These are phyloP conservation scores for Lichtheimia ramosa DNA, from an alignment of 371 early-diverging fungal species.

Conservation along the genomic window DNA sequence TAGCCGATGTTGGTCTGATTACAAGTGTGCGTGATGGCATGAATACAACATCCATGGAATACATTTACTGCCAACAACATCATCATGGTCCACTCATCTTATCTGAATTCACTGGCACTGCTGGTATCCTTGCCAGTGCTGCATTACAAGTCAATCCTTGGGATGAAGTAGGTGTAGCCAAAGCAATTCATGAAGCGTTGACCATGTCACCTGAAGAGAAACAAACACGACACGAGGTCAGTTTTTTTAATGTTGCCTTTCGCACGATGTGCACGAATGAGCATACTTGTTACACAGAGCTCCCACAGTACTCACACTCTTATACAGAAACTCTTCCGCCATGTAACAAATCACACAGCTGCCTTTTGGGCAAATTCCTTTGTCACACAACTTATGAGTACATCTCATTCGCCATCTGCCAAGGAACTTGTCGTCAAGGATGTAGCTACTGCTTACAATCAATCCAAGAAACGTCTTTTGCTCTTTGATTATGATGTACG, in stretches of 20 bases:
- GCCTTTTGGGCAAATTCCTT: slow-evolving; percentile 89
- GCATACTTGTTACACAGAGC: too few relatives aligned
- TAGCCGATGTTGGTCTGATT: slow-evolving; percentile 95
- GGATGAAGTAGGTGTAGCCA: slow-evolving; percentile 92
- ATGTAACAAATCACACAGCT: slow-evolving; percentile 89
- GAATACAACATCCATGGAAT: slow-evolving; percentile 99
- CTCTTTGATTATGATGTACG: slow-evolving; percentile 88
- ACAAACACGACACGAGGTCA: slow-evolving; percentile 69
- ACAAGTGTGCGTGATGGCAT: slow-evolving; percentile 99
- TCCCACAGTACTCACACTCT: too few relatives aligned
- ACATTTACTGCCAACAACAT: slow-evolving; percentile 94
- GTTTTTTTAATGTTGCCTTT: slow-evolving; percentile 33
- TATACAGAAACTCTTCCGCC: slow-evolving; percentile 71
- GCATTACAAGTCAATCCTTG: slow-evolving; percentile 97
- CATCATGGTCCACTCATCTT: slow-evolving; percentile 90
- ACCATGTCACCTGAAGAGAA: slow-evolving; percentile 84
- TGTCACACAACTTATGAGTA: slow-evolving; percentile 56
- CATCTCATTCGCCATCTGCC: slow-evolving; percentile 57
- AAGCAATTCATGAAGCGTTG: slow-evolving; percentile 89
- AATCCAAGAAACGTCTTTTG: slow-evolving; percentile 64
- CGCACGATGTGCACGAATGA: slow-evolving; percentile 46
- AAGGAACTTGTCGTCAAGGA: slow-evolving; percentile 56
- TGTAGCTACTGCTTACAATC: slow-evolving; percentile 45
- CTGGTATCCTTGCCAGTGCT: slow-evolving; percentile 87
- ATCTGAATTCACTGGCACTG: slow-evolving; percentile 97